These are phyloP conservation scores for Trichoderma sp. DNA, from an alignment of 2,329 filamentous ascomycete species.

Conservation along the genomic window DNA sequence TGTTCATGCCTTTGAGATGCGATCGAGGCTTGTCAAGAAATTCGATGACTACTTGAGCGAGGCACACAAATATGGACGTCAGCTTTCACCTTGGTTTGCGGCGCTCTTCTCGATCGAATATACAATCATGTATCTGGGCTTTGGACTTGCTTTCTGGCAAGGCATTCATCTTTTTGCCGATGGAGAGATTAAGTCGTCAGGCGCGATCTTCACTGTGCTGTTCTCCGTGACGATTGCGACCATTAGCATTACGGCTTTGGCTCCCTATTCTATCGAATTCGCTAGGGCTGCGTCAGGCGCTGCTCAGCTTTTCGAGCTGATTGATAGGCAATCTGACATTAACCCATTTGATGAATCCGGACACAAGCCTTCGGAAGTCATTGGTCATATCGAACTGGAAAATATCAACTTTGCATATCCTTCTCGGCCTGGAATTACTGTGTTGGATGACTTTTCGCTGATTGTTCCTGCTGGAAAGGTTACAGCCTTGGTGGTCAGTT, in stretches of 20 bases:
- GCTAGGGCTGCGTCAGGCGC: slow-evolving; percentile 37
- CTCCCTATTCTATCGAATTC: slow-evolving; percentile 39
- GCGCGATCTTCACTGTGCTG: slow-evolving; percentile 41
- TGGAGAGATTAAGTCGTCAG: slow-evolving; percentile 38
- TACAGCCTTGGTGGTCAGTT: slow-evolving; percentile 40
- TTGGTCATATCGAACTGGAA: slow-evolving; percentile 38
- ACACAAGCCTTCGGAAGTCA: slow-evolving; percentile 29
- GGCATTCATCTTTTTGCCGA: slow-evolving; percentile 38
- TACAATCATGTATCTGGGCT: slow-evolving; percentile 41
- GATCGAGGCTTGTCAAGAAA: slow-evolving; percentile 36
- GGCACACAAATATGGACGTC: slow-evolving; percentile 36
- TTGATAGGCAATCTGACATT: slow-evolving; percentile 38
- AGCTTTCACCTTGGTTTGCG: slow-evolving; percentile 39
- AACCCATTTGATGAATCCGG: slow-evolving; percentile 36
- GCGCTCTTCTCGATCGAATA: slow-evolving; percentile 41
- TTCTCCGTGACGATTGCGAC: slow-evolving; percentile 40
- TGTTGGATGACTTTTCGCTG: slow-evolving; percentile 43
- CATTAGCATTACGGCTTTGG: slow-evolving; percentile 35
- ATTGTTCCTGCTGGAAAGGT: slow-evolving; percentile 45
- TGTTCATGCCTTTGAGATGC: slow-evolving; percentile 44
- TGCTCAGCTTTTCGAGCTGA: slow-evolving; percentile 37
- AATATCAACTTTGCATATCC: slow-evolving; percentile 47
- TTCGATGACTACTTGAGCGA: slow-evolving; percentile 39
- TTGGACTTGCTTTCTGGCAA: slow-evolving; percentile 46
- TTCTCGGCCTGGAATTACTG: slow-evolving; percentile 39